Evolutionary conservation across 2,329 filamentous ascomycete species (phyloP).

Genomic region (Hypoxylon sp.): DNA sequence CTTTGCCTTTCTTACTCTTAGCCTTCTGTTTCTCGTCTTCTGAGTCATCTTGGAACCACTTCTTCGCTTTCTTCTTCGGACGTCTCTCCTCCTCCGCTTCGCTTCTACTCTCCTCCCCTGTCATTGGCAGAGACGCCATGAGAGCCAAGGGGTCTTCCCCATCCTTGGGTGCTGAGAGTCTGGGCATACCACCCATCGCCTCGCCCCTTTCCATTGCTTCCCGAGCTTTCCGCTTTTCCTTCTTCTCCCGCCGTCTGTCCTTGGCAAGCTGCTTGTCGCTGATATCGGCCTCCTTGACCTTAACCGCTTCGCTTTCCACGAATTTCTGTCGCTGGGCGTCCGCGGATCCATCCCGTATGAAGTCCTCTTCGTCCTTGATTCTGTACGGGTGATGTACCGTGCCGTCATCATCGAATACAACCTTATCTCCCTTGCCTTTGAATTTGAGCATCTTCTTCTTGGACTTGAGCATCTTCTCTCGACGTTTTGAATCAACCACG

Average conservation of each 20-base stretch:
- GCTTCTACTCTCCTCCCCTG: constrained; percentile 52
- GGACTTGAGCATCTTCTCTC: constrained; percentile 93
- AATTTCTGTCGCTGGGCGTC: constrained; percentile 83
- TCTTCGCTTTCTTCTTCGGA: constrained; percentile 76
- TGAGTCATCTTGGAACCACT: constrained; percentile 81
- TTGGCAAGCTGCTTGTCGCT: constrained; percentile 85
- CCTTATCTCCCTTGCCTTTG: constrained; percentile 86
- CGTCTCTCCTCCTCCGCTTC: constrained; percentile 58
- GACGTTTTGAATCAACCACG: constrained; percentile 92
- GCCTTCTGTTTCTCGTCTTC: constrained; percentile 62
- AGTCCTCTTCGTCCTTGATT: constrained; percentile 86
- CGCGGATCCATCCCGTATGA: constrained; percentile 79
- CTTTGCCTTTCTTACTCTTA: constrained; percentile 61
- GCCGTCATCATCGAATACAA: constrained; percentile 94
- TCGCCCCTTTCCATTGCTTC: constrained; percentile 65
- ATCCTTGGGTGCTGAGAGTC: constrained; percentile 58
- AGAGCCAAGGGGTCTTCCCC: constrained; percentile 69
- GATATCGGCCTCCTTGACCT: constrained; percentile 80
- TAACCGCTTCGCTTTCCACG: constrained; percentile 78
- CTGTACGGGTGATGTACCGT: constrained; percentile 88
- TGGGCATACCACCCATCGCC: constrained; percentile 52
- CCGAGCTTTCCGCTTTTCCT: constrained; percentile 77
- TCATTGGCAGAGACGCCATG: constrained; percentile 68
- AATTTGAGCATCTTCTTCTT: constrained; percentile 95
- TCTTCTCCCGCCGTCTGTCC: constrained; percentile 82